These are phyloP conservation scores for Strobilomyces dryophilus DNA, from an alignment of 768 basidiomycete species.

Conservation along the genomic window DNA sequence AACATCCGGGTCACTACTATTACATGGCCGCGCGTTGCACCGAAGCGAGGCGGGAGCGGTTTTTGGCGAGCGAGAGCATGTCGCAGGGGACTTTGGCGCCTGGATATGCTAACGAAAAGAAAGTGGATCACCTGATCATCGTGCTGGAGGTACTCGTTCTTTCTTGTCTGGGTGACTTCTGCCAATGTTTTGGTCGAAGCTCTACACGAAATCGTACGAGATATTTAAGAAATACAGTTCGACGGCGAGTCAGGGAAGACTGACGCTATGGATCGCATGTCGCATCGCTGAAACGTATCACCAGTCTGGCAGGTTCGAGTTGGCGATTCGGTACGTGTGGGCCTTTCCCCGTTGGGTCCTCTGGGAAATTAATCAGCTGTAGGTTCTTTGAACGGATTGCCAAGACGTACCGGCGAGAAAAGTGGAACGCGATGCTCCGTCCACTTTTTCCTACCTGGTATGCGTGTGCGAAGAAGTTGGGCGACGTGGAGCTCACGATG, in stretches of 20 bases:
- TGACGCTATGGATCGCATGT: slow-evolving; percentile 88
- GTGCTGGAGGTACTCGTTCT: slow-evolving; percentile 64
- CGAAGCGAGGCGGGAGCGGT: slow-evolving; percentile 68
- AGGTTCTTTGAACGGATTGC: slow-evolving; percentile 95
- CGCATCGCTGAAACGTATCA: slow-evolving; percentile 87
- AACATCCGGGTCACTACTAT: slow-evolving; percentile 85
- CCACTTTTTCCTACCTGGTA: slow-evolving; percentile 80
- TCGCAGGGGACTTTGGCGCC: slow-evolving; percentile 46
- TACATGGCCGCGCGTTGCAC: slow-evolving; percentile 88
- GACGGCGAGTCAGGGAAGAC: slow-evolving; percentile 58
- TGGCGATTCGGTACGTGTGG: slow-evolving; percentile 68
- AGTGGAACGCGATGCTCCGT: slow-evolving; percentile 71
- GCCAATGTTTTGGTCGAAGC: slow-evolving; percentile 37
- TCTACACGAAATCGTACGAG: slow-evolving; percentile 94
- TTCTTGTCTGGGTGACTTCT: not conserved
- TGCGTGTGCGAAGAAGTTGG: slow-evolving; percentile 73
- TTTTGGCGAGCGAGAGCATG: slow-evolving; percentile 47
- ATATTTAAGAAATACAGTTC: slow-evolving; percentile 77
- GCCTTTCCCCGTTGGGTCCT: not conserved
- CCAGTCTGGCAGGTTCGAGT: slow-evolving; percentile 74
- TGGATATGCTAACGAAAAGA: slow-evolving; percentile 85
- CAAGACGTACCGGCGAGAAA: slow-evolving; percentile 80
- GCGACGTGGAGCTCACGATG: slow-evolving; percentile 72
- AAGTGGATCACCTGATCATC: slow-evolving; percentile 81
- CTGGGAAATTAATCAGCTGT: not conserved